Base-by-base conservation (phyloP, 352 stramenopile species). In the Pythium pectinolyticum region DNA sequence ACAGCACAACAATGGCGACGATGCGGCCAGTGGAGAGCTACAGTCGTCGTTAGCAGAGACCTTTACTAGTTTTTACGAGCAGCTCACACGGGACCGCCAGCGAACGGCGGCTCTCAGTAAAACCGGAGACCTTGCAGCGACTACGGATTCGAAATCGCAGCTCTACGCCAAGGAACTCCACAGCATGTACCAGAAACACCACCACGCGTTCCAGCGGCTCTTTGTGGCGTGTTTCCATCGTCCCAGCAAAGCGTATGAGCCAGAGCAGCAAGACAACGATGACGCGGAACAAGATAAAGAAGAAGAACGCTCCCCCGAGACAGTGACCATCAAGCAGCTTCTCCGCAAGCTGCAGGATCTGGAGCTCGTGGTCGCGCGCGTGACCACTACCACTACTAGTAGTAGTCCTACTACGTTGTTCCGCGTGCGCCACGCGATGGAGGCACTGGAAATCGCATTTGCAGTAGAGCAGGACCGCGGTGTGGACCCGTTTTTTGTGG, bases 401-500 rank as follows among this genome's bases (percentile, higher is more conserved):
- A n/a, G n/a, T n/a, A n/a, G n/a, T n/a, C n/a, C n/a, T n/a, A n/a
- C n/a, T n/a, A n/a, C 59, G 1, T 39, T 31, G 19, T 73, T 75
- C 32, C 49, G 48, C n/a, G 24, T 70, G 11, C 63, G 59, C 17
- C 54, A 72, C 14, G 69, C 63, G 28, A 49, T 75, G 9, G 30
- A 24, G 1, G 59, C 64, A 7, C 56, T 75, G 15, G 30, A 75
- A 10, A 24, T 39, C 2, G 51, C 45, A 15, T 67, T 64, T 31
- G 41, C 56, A n/a, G 5, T 37, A 17, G 24, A 27, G 22, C 50
- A 56, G 6, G 48, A 66, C 39, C 20, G 19, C 31, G 40, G 39
- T n/a, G 5, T 11, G n/a, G 80, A 86, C 53, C 72, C 72, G 17
- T 91, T 87, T 63, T 76, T 86, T 41, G 61, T 80, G 12, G 69